phyloP scores from a whole-genome alignment of 2,329 filamentous ascomycete genomes.

The Sporothrix sp. region DNA sequence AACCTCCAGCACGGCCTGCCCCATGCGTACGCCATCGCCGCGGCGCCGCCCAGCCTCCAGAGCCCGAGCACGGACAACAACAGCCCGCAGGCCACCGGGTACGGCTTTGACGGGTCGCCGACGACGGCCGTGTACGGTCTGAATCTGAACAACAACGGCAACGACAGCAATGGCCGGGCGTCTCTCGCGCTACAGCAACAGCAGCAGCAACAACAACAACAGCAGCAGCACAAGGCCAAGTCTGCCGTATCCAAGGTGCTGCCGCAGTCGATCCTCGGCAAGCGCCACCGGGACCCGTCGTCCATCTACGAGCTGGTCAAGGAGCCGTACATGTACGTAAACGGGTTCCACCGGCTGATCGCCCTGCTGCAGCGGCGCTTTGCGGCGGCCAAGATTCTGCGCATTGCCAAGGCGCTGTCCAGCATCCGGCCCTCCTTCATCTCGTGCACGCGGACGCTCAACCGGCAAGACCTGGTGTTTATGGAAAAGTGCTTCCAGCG shows the following conservation, averaged over 20 bases:
- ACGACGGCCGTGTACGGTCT: slow-evolving; percentile 28
- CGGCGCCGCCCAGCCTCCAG: slow-evolving; percentile 51
- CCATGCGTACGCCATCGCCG: slow-evolving; percentile 55
- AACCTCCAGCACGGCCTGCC: slow-evolving; percentile 53
- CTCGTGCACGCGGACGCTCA: slow-evolving; percentile 80
- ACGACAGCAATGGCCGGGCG: slow-evolving; percentile 4
- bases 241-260: slow-evolving; percentile 31
- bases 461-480: slow-evolving; percentile 81
- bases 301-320: slow-evolving; percentile 82
- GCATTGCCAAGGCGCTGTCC: slow-evolving; percentile 78
- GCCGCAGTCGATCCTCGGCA: slow-evolving; percentile 45
- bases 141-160: slow-evolving; percentile 5
- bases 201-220: slow-evolving; percentile 13
- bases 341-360: slow-evolving; percentile 81
- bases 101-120: slow-evolving; percentile 47
- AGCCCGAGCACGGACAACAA: slow-evolving; percentile 57
- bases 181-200: slow-evolving; percentile 9
- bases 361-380: slow-evolving; percentile 72
- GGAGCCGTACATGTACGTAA: slow-evolving; percentile 84
- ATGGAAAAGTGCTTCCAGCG: slow-evolving; percentile 97
- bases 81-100: slow-evolving; percentile 46
- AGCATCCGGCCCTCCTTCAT: slow-evolving; percentile 91
- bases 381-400: slow-evolving; percentile 62
- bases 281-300: slow-evolving; percentile 62
- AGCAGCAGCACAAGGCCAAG: slow-evolving; percentile 33